Percentiles rank a stretch among this genome's conserved stretches.
These are phyloP conservation scores for Lyophyllum shimeji DNA, from an alignment of 768 basidiomycete genomes.

Conservation along the genomic window DNA sequence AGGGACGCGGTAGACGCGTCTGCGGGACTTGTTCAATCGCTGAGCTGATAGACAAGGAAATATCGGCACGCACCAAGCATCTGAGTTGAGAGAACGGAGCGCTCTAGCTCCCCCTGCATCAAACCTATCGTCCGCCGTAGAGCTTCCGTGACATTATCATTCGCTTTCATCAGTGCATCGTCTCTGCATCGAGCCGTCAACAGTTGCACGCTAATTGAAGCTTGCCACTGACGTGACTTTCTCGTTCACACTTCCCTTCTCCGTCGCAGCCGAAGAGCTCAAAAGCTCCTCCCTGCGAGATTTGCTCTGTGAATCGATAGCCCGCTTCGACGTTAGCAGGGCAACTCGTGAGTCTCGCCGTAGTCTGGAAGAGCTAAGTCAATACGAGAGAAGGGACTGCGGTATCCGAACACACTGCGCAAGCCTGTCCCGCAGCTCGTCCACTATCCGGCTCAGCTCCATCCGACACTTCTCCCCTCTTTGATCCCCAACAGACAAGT, in stretches of 20 bases:
- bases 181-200: constrained; percentile 44
- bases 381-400: not conserved
- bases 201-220: not conserved
- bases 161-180: constrained; percentile 87
- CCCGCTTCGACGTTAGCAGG: constrained; percentile 69
- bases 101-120: constrained; percentile 92
- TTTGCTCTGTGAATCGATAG: constrained; percentile 59
- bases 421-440: constrained; percentile 46
- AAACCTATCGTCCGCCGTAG: constrained; percentile 79
- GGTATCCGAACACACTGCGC: constrained; percentile 41
- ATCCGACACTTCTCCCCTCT: constrained; percentile 49
- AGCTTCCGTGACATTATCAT: constrained; percentile 84
- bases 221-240: constrained; percentile 55
- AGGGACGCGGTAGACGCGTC: constrained; percentile 81
- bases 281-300: constrained; percentile 74
- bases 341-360: constrained; percentile 67
- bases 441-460: constrained; percentile 50
- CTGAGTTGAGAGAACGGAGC: constrained; percentile 82
- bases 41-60: not conserved
- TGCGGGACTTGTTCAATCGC: constrained; percentile 26
- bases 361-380: constrained; percentile 37
- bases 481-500: constrained; percentile 73
- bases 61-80: constrained; percentile 61
- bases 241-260: constrained; percentile 50
- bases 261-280: constrained; percentile 44